Evolutionary conservation across 1,284 basidiomycete genomes (phyloP).

Genomic region (Sanghuangporus weigelae): DNA sequence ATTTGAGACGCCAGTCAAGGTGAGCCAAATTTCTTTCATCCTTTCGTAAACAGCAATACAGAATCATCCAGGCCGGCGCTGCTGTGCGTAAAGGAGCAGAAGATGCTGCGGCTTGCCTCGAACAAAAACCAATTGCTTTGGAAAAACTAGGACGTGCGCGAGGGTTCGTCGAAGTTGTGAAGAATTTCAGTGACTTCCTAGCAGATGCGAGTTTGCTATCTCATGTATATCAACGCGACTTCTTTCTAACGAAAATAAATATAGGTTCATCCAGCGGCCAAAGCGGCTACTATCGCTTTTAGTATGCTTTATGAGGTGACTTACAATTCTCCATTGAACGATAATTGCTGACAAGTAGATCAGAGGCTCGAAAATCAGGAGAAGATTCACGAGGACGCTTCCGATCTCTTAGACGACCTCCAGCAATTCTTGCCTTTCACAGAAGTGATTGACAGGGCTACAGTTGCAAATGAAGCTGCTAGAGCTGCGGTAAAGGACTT

Average conservation of each 20-base stretch:
- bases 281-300: background rate
- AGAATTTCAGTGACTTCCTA: background rate
- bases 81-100: background rate
- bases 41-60: background rate
- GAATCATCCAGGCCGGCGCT: background rate
- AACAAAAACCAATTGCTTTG: background rate
- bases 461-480: background rate
- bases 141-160: background rate
- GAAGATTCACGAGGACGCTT: background rate
- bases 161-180: background rate
- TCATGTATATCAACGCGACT: background rate
- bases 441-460: background rate
- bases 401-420: background rate
- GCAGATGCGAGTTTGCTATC: background rate
- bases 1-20: background rate
- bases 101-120: background rate
- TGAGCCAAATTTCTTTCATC: background rate
- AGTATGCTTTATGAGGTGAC: slow-evolving; percentile 1
- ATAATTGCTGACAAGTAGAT: background rate
- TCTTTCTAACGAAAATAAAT: background rate
- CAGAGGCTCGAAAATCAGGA: slow-evolving; percentile 5
- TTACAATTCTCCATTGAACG: background rate
- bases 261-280: slow-evolving; percentile 5
- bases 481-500: background rate
- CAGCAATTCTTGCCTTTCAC: background rate